These are phyloP conservation scores for Penicillium crystallinum DNA, from an alignment of 495 filamentous ascomycete species.

Conservation along the genomic window DNA sequence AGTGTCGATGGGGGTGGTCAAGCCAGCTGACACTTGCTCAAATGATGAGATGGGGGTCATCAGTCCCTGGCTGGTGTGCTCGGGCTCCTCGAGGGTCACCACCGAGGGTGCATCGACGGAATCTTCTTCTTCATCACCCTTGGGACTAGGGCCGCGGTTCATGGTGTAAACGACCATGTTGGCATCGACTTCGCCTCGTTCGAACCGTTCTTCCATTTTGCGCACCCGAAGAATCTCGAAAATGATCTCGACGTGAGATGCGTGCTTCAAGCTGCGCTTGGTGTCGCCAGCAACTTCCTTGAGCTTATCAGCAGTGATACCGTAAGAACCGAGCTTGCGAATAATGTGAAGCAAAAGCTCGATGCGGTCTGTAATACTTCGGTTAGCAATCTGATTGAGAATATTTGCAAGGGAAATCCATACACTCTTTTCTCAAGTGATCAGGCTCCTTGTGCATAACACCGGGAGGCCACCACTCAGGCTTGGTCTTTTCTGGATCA, in stretches of 20 bases:
- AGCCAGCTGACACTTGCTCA: slow-evolving; percentile 23
- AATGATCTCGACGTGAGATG: slow-evolving; percentile 38
- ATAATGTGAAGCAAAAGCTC: slow-evolving; percentile 43
- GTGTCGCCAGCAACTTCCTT: slow-evolving; percentile 39
- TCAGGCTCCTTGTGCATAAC: slow-evolving; percentile 77
- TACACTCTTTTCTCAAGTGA: slow-evolving; percentile 73
- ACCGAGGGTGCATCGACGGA: slow-evolving; percentile 8
- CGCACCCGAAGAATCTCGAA: slow-evolving; percentile 51
- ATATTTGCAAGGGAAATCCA: slow-evolving; percentile 11
- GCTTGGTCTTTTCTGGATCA: slow-evolving; percentile 55
- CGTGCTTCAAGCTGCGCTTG: slow-evolving; percentile 34
- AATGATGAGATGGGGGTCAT: slow-evolving; percentile 31
- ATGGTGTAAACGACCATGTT: slow-evolving; percentile 35
- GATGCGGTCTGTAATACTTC: slow-evolving; percentile 28
- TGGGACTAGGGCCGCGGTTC: slow-evolving; percentile 35
- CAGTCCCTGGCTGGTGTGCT: slow-evolving; percentile 27
- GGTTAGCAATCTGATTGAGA: neutral
- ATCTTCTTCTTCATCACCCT: slow-evolving; percentile 35
- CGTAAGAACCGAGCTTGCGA: slow-evolving; percentile 32
- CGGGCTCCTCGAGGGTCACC: slow-evolving; percentile 19
- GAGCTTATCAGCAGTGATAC: slow-evolving; percentile 38
- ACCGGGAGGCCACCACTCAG: slow-evolving; percentile 74
- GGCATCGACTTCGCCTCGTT: slow-evolving; percentile 45
- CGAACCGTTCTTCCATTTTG: slow-evolving; percentile 49
- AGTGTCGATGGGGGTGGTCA: slow-evolving; percentile 29